Evolutionary conservation across 495 filamentous ascomycete species (phyloP).

Genomic region (Aspergillus leporis): DNA sequence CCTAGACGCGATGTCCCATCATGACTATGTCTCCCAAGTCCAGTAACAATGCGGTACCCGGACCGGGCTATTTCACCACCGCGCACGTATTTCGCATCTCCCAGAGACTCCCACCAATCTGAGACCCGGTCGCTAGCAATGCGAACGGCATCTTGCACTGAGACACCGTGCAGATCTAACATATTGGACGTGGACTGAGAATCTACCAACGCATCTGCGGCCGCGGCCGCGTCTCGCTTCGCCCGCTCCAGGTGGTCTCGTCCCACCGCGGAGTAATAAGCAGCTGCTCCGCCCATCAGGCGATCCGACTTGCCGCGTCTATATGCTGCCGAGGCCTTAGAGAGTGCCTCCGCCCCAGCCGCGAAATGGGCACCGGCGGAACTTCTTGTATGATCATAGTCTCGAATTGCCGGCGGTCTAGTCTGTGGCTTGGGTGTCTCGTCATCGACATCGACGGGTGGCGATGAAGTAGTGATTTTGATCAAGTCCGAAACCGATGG

Average conservation of each 20-base stretch:
- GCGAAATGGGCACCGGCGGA: conserved; percentile 39
- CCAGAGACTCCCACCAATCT: conserved; percentile 77
- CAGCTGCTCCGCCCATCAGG: conserved; percentile 65
- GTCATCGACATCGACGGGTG: conserved; percentile 31
- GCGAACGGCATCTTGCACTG: conserved; percentile 72
- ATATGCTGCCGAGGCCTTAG: conserved; percentile 61
- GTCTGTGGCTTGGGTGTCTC: conserved; percentile 18
- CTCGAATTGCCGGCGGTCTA: conserved; percentile 15
- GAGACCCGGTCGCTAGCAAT: conserved; percentile 68
- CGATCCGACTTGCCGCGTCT: conserved; percentile 64
- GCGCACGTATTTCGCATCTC: conserved; percentile 54
- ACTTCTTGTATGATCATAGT: conserved; percentile 28
- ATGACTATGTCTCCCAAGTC: conserved; percentile 74
- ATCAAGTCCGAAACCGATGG: conserved; percentile 43
- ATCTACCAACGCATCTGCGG: conserved; percentile 63
- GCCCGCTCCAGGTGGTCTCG: conserved; percentile 52
- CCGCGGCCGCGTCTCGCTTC: conserved; percentile 43
- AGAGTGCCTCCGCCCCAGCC: conserved; percentile 50
- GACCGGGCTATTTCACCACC: conserved; percentile 42
- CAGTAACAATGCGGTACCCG: conserved; percentile 76
- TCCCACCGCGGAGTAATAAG: conserved; percentile 62
- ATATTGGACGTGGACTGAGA: conserved; percentile 53
- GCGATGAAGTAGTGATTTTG: conserved; percentile 38
- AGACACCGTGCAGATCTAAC: conserved; percentile 84
- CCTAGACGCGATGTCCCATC: conserved; percentile 73